phyloP scores from a whole-genome alignment of 768 basidiomycete species.

The Mycena epipterygia region DNA sequence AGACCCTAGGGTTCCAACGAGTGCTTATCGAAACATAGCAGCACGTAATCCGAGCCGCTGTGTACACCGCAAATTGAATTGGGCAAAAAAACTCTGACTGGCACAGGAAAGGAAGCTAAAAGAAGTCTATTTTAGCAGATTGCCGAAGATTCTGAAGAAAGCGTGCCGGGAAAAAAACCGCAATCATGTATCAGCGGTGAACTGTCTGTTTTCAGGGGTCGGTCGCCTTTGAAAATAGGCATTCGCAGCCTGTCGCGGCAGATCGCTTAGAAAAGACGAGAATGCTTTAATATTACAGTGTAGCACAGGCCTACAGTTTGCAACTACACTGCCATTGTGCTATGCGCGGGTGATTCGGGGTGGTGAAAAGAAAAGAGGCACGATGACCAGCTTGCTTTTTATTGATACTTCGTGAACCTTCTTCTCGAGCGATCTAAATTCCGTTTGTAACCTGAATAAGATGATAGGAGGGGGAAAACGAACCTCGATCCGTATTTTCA shows the following conservation, averaged over 20 bases:
- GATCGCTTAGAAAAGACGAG: neutral
- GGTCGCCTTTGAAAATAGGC: neutral
- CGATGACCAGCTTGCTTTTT: neutral
- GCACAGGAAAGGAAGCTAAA: slow-evolving; percentile 15
- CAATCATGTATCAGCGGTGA: neutral
- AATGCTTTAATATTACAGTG: neutral
- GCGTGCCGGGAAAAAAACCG: neutral
- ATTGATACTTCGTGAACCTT: neutral
- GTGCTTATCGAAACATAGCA: neutral
- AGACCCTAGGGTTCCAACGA: neutral
- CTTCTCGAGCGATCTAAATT: slow-evolving; percentile 5
- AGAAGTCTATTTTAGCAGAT: slow-evolving; percentile 2
- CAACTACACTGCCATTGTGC: neutral
- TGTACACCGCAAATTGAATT: slow-evolving; percentile 5
- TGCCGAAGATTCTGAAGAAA: neutral
- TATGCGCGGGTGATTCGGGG: neutral
- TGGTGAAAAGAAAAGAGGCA: neutral
- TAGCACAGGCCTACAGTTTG: neutral
- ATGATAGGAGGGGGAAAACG: neutral
- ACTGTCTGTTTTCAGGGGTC: neutral
- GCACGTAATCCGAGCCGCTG: neutral
- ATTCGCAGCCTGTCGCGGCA: neutral
- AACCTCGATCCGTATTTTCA: slow-evolving; percentile 21
- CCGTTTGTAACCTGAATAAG: neutral
- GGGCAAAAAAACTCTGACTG: neutral